Evolutionary conservation across 116 monocot genomes (phyloP).

Genomic region (Zostera marina): DNA sequence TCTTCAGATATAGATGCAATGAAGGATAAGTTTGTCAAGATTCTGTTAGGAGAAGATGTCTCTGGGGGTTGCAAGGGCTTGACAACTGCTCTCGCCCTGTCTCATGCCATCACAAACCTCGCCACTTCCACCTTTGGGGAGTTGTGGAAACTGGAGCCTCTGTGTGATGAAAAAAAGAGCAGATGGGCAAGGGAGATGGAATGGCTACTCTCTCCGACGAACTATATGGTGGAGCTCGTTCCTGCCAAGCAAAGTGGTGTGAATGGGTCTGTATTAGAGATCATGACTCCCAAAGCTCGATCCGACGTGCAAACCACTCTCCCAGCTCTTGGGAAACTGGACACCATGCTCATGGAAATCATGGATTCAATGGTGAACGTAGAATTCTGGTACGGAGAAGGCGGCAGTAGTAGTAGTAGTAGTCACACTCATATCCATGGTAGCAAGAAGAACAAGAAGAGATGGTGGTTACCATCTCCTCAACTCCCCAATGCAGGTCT

Average conservation of each 20-base stretch:
- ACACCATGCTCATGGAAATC: slow-evolving; percentile 86
- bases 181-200: slow-evolving; percentile 88
- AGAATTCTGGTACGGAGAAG: slow-evolving; percentile 88
- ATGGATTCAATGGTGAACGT: slow-evolving; percentile 73
- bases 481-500: slow-evolving; percentile 61
- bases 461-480: slow-evolving; percentile 93
- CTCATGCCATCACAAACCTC: slow-evolving; percentile 76
- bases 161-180: slow-evolving; percentile 60
- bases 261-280: slow-evolving; percentile 76
- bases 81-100: slow-evolving; percentile 57
- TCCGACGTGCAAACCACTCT: slow-evolving; percentile 73
- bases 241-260: slow-evolving; percentile 71
- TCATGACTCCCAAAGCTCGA: slow-evolving; percentile 90
- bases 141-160: slow-evolving; percentile 85
- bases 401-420: slow-evolving; percentile 24
- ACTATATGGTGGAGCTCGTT: slow-evolving; percentile 91
- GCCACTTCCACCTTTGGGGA: slow-evolving; percentile 76
- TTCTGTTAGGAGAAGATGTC: slow-evolving; percentile 80
- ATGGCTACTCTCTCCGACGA: slow-evolving; percentile 85
- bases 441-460: slow-evolving; percentile 39
- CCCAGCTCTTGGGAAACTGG: slow-evolving; percentile 91
- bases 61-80: slow-evolving; percentile 67
- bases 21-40: slow-evolving; percentile 81
- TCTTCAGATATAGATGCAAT: slow-evolving; percentile 56
- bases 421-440: no score